Conservation (phyloP, 2,329 filamentous ascomycete species). For the Nigrospora sphaerica region DNA sequence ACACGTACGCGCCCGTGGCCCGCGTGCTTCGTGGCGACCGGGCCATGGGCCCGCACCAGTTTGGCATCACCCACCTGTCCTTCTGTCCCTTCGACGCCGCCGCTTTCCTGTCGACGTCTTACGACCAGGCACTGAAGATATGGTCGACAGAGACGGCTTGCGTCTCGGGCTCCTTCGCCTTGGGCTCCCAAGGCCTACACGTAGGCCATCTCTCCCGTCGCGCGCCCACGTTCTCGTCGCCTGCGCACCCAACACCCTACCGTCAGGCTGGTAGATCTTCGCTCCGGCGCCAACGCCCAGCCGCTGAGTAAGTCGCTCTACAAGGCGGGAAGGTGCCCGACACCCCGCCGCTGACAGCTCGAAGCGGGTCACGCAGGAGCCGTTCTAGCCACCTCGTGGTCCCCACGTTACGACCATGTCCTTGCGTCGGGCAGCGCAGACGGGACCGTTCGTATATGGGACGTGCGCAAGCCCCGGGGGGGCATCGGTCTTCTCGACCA, state of each 20-base stretch:
- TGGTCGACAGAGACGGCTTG: constrained; percentile 60
- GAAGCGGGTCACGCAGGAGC: constrained; percentile 56
- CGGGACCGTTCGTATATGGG: constrained; percentile 79
- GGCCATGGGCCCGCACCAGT: constrained; percentile 43
- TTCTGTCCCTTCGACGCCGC: constrained; percentile 75
- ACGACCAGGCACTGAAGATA: constrained; percentile 69
- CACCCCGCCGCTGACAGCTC: no score
- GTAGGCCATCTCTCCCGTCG: constrained; percentile 69
- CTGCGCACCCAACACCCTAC: constrained; percentile 78
- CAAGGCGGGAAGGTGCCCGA: no score
- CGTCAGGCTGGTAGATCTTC: constrained; percentile 78
- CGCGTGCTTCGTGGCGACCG: constrained; percentile 35
- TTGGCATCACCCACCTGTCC: constrained; percentile 67
- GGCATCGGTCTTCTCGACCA: constrained; percentile 74
- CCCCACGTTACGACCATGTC: constrained; percentile 69
- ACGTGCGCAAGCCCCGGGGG: constrained; percentile 72
- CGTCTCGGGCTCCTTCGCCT: constrained; percentile 59
- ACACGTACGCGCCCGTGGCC: constrained; percentile 47
- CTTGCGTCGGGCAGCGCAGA: constrained; percentile 81
- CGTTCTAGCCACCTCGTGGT: constrained; percentile 70
- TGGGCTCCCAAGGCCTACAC: constrained; percentile 66
- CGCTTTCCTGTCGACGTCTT: constrained; percentile 71
- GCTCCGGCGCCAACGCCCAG: constrained; percentile 70
- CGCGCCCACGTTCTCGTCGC: constrained; percentile 73
- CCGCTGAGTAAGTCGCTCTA: constrained; percentile 36